Evolutionary conservation across 2,329 filamentous ascomycete genomes (phyloP), one percentile per base, ranked within the genome.

Genomic region (Zymoseptoria tritici): DNA sequence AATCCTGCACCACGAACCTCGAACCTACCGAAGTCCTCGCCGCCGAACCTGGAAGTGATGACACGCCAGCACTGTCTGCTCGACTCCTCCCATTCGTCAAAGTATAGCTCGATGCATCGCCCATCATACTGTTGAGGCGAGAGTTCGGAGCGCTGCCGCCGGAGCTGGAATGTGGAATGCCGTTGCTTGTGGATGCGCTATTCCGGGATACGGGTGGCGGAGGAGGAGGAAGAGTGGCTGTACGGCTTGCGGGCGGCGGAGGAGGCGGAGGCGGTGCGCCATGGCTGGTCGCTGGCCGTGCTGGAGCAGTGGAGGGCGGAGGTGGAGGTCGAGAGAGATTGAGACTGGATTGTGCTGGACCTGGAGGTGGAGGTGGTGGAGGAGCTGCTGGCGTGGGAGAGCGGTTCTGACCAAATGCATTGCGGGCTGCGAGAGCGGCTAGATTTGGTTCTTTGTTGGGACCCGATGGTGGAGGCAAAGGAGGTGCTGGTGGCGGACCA

Each of bases 401-500:
- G 50, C 80, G 77, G 68, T 62, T 61, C 61, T 57, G 57, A 2
- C 64, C 62, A 51, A 85, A 81, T 13, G 83, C 83, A 61, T 83
- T 83, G 58, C 81, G 75, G 20, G 84, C 83, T 59, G 83, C 83
- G 74, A 82, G 80, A 68, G 82, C 79, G 46, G 83, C 83, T 65
- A 85, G 76, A 21, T 80, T 83, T 46, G 75, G 66, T 24, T 74
- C 63, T 49, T 68, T 64, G 56, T 62, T 57, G 19, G 73, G 77
- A 61, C 78, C 79, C 29, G 75, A 69, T 46, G 70, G 66, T 52
- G 72, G 59, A 55, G 73, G 66, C 56, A 65, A 62, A 29, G 68
- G 88, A 82, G 59, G 83, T 11, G 83, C 82, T 68, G 86, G 85
- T 64, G 85, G 78, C 58, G 80, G 83, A 60, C 78, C 67, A 2